Conservation (phyloP, 73 alveolate genomes). For the Paramecium caudatum region DNA sequence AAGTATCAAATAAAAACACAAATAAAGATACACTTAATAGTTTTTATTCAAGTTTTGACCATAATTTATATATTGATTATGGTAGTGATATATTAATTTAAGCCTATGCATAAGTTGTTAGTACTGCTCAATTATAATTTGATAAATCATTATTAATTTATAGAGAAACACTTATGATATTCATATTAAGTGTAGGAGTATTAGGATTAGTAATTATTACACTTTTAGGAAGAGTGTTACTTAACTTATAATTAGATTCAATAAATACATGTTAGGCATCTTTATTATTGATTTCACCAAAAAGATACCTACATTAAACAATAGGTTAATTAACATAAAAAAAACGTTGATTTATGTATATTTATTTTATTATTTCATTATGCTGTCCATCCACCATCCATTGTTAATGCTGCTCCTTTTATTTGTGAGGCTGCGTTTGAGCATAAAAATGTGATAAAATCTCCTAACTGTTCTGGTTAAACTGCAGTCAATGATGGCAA, state of each 20-base stretch:
- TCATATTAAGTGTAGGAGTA: conserved; percentile 34
- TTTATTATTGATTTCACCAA: conserved; percentile 22
- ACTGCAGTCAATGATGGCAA: conserved; percentile 71
- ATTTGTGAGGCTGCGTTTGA: conserved; percentile 74
- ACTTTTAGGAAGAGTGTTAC: not conserved
- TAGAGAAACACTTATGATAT: conserved; percentile 7
- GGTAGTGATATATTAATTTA: not conserved
- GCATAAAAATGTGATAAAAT: conserved; percentile 64
- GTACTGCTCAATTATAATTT: not conserved
- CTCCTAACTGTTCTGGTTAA: conserved; percentile 75
- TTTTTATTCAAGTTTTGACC: not conserved
- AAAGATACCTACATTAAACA: conserved; percentile 9
- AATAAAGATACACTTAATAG: not conserved
- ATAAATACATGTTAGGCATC: conserved; percentile 27
- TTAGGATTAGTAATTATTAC: conserved; percentile 22
- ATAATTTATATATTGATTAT: conserved; percentile 3
- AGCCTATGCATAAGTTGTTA: conserved; percentile 33
- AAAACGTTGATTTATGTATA: conserved; percentile 15
- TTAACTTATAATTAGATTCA: conserved; percentile 3
- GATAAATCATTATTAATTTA: conserved; percentile 20
- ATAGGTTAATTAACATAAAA: conserved; percentile 16
- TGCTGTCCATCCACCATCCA: conserved; percentile 81
- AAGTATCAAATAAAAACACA: not conserved
- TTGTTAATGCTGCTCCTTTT: conserved; percentile 68
- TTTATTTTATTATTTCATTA: too few relatives aligned